Evolutionary conservation across 1,284 basidiomycete species (phyloP), one percentile per base, ranked within the genome.

Genomic region (Cutaneotrichosporon arboriforme): DNA sequence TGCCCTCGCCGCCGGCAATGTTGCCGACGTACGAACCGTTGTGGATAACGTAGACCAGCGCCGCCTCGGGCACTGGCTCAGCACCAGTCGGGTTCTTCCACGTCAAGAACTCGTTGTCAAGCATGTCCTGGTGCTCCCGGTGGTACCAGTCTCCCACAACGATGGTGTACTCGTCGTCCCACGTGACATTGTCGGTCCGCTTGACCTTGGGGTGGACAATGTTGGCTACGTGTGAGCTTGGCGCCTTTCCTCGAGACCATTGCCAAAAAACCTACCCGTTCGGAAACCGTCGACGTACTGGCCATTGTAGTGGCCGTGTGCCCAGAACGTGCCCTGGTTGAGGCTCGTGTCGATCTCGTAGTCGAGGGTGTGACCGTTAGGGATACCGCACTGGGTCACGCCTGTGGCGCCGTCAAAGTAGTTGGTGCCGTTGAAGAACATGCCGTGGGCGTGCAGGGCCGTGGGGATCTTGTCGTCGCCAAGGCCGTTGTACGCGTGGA

Each of bases 151-250:
- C 89, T 10, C 82, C 81, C 5, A 96, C 77, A 46, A 91, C 74
- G 59, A 97, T 78, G 13, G 88, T 93, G 76, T 84, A 93, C 64
- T 97, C 94, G 40, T 87, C 90, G 73, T 97, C 93, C 75, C 97
- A 97, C 1, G 77, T 64, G 70, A 70, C 38, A 46, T 69, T 65
- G 52, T 76, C 74, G 21, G 64, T 56, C 85, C 81, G 66, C 18
- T 60, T 60, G 72, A 78, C 26, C 23, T 51, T 49, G 79, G 75
- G 84, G 64, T 88, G 86, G 49, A 97, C 82, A 46, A 92, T 71
- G 20, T 91, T 71, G 1, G 91, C 35, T 45, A 20, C 12, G 33
- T 34, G 42, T 43, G 10, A 43, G 42, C 15, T 15, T 43, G 26
- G 14, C 12, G n/a, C n/a, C n/a, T n/a, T n/a, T n/a, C n/a, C n/a